phyloP scores from a whole-genome alignment of 2,329 filamentous ascomycete genomes.

The Exserohilum rostratum region DNA sequence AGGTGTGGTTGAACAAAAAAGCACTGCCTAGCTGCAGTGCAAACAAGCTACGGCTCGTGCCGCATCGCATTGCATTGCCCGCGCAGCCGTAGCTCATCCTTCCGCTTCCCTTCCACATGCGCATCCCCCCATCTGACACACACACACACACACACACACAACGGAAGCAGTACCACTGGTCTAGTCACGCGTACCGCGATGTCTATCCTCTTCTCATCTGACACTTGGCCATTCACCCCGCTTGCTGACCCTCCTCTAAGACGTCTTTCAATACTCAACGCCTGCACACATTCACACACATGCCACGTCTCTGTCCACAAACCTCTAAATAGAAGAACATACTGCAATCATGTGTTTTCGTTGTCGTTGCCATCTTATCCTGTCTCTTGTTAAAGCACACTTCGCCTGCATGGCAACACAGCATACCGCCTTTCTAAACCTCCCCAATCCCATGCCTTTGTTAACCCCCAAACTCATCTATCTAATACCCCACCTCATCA shows the following conservation, averaged over 20 bases:
- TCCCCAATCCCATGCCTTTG: too few species aligned
- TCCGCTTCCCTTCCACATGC: neutral
- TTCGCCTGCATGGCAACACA: neutral
- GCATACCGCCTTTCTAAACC: neutral
- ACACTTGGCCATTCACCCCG: constrained; percentile 15
- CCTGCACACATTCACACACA: neutral
- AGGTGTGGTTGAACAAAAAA: neutral
- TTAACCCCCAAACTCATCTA: neutral
- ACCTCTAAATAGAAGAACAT: neutral
- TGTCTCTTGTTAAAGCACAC: neutral
- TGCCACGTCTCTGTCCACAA: neutral
- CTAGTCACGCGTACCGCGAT: constrained; percentile 20
- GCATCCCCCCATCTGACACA: neutral
- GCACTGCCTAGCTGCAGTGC: neutral
- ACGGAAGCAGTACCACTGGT: neutral
- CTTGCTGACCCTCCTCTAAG: constrained; percentile 8
- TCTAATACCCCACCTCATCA: neutral
- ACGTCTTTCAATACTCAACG: constrained; percentile 6
- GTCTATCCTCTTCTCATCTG: constrained; percentile 2
- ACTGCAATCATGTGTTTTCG: neutral
- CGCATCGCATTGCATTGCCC: constrained; percentile 11
- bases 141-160: neutral
- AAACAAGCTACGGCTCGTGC: constrained; percentile 14
- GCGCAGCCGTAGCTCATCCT: constrained; percentile 1
- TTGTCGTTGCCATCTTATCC: neutral